These are phyloP conservation scores for Aspergillus asperescens DNA, from an alignment of 495 filamentous ascomycete species.

Conservation along the genomic window DNA sequence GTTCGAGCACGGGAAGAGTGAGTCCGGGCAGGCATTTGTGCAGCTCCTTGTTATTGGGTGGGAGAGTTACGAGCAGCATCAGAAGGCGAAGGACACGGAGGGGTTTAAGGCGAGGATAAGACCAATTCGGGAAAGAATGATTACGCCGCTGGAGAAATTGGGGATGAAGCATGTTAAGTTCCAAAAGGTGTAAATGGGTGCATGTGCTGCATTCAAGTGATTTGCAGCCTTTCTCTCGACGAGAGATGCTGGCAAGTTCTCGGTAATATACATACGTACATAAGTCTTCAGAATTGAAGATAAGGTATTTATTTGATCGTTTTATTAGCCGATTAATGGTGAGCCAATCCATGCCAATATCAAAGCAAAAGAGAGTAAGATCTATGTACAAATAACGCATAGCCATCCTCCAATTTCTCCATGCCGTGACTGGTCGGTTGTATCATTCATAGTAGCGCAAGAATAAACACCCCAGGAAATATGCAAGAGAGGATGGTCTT, in stretches of 20 bases:
- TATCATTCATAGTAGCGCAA: constrained; percentile 15
- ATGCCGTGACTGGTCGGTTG: constrained; percentile 17
- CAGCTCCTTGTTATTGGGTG: constrained; percentile 47
- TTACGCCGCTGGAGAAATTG: constrained; percentile 32
- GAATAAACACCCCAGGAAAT: background rate
- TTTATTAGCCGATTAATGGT: constrained; percentile 1
- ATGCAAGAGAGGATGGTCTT: constrained; percentile 15
- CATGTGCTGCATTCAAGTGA: too few species aligned
- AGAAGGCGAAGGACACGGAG: constrained; percentile 39
- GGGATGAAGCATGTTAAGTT: constrained; percentile 44
- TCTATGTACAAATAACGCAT: constrained; percentile 22
- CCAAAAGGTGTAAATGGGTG: constrained; percentile 20
- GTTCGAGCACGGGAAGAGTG: constrained; percentile 30
- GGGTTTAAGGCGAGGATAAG: constrained; percentile 38
- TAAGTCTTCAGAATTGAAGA: too few species aligned
- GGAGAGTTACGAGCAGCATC: constrained; percentile 50
- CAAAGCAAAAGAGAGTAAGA: constrained; percentile 6
- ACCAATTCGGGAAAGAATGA: constrained; percentile 34
- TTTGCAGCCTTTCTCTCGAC: too few species aligned
- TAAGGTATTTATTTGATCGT: background rate
- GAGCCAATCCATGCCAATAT: constrained; percentile 1
- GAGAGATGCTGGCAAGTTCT: too few species aligned
- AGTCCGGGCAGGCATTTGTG: constrained; percentile 34
- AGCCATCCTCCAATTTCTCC: constrained; percentile 9
- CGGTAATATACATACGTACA: too few species aligned